Percentiles rank a stretch among this genome's conserved stretches.
Evolutionary conservation across 345 rosid species (phyloP).

Genomic region (Hibiscus syriacus): DNA sequence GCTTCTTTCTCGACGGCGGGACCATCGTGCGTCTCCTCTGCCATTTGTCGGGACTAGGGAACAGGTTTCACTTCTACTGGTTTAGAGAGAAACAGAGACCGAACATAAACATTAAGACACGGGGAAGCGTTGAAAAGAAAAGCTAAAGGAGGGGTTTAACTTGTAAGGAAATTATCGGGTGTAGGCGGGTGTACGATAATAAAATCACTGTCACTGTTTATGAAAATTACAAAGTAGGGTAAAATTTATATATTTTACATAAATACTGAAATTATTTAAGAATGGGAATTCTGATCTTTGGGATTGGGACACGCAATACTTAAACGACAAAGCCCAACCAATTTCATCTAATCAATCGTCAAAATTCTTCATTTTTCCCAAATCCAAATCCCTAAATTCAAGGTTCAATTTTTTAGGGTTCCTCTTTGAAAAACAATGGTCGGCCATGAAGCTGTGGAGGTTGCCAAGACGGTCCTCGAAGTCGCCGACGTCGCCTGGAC

Average conservation of each 20-base stretch:
- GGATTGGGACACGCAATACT: conserved; percentile 5
- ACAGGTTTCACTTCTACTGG: not conserved
- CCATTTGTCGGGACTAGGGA: conserved; percentile 13
- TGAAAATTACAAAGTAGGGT: too few relatives aligned
- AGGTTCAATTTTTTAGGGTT: not conserved
- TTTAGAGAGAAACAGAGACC: not conserved
- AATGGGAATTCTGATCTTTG: too few relatives aligned
- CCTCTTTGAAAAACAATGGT: not conserved
- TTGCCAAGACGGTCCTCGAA: not conserved
- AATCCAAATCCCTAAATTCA: not conserved
- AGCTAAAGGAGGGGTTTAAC: not conserved
- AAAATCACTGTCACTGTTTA: not conserved
- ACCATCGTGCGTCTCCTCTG: conserved; percentile 25
- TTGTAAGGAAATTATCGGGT: not conserved
- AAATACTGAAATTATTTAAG: too few relatives aligned
- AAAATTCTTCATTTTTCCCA: not conserved
- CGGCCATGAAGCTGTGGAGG: not conserved
- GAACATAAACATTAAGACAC: not conserved
- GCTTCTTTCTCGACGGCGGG: not conserved
- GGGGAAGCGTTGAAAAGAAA: not conserved
- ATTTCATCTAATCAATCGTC: not conserved
- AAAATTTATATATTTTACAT: too few relatives aligned
- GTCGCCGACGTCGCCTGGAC: not conserved
- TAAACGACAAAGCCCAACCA: not conserved
- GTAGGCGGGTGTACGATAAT: not conserved